phyloP scores from a whole-genome alignment of 805 yeast genomes.

The Hanseniaspora hatyaiensis region DNA sequence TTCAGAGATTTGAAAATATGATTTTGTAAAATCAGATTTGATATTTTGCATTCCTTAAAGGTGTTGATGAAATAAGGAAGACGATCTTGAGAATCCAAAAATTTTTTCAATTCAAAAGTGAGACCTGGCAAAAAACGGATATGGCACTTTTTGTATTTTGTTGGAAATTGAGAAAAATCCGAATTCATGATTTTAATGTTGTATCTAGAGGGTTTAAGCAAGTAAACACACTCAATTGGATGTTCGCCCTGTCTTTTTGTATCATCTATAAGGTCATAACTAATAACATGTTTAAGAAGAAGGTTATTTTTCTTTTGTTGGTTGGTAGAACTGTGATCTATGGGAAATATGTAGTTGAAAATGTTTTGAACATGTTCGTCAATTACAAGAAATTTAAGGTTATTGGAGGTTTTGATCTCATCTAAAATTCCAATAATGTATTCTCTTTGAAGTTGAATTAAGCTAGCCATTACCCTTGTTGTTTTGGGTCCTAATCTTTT shows the following conservation, averaged over 20 bases:
- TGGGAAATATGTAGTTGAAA: slow-evolving; percentile 35
- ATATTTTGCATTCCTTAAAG: slow-evolving; percentile 36
- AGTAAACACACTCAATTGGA: slow-evolving; percentile 67
- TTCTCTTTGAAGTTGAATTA: slow-evolving; percentile 32
- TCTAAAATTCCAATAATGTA: slow-evolving; percentile 31
- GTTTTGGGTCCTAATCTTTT: not conserved
- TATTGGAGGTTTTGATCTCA: slow-evolving; percentile 35
- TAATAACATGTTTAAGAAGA: slow-evolving; percentile 44
- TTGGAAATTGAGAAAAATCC: slow-evolving; percentile 54
- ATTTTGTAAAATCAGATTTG: slow-evolving; percentile 55
- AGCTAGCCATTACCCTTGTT: slow-evolving; percentile 27
- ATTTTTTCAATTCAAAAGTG: slow-evolving; percentile 25
- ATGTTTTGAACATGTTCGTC: slow-evolving; percentile 45
- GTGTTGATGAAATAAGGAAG: slow-evolving; percentile 26
- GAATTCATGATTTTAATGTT: slow-evolving; percentile 65
- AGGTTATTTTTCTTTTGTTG: slow-evolving; percentile 33
- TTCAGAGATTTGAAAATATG: slow-evolving; percentile 58
- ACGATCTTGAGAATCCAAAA: slow-evolving; percentile 26
- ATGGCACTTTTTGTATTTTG: slow-evolving; percentile 66
- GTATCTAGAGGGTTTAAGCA: slow-evolving; percentile 57
- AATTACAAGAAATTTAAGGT: slow-evolving; percentile 42
- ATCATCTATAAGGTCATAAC: slow-evolving; percentile 53
- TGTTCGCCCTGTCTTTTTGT: slow-evolving; percentile 45
- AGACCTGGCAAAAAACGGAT: slow-evolving; percentile 60
- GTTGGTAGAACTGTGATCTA: slow-evolving; percentile 21